Conservation (phyloP, 75 land plant species). For the Chamaecyparis obtusa region DNA sequence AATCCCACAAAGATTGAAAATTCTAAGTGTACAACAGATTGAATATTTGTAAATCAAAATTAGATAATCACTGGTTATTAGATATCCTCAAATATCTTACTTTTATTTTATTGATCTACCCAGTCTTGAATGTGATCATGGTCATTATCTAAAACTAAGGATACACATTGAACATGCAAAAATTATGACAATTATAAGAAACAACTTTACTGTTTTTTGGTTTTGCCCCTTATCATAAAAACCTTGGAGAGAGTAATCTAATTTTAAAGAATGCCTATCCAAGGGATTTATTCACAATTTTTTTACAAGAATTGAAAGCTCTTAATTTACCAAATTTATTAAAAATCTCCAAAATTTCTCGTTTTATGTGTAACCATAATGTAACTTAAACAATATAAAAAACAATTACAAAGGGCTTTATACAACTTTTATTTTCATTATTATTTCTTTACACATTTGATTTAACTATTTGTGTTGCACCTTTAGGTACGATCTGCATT, state of each 20-base stretch:
- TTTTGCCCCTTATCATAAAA: not conserved
- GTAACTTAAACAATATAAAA: not conserved
- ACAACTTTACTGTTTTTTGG: not conserved
- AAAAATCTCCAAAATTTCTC: not conserved
- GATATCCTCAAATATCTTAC: not conserved
- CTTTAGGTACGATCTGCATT: not conserved
- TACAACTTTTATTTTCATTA: not conserved
- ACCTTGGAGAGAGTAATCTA: not conserved
- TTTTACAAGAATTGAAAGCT: not conserved
- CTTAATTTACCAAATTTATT: not conserved
- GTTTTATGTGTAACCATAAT: not conserved
- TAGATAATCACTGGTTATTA: not conserved
- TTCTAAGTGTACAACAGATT: not conserved
- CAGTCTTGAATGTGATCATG: not conserved
- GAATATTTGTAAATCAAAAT: not conserved
- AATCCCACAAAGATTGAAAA: too few relatives aligned
- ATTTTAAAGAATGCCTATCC: not conserved
- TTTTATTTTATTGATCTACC: not conserved
- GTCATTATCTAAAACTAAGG: not conserved
- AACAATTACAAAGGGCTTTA: not conserved
- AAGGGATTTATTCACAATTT: not conserved
- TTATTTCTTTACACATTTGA: not conserved
- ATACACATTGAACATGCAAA: not conserved
- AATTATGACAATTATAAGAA: not conserved
- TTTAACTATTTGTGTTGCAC: not conserved